Evolutionary conservation across 179 eudicot species (phyloP).

Genomic region (Vitellaria paradoxa): DNA sequence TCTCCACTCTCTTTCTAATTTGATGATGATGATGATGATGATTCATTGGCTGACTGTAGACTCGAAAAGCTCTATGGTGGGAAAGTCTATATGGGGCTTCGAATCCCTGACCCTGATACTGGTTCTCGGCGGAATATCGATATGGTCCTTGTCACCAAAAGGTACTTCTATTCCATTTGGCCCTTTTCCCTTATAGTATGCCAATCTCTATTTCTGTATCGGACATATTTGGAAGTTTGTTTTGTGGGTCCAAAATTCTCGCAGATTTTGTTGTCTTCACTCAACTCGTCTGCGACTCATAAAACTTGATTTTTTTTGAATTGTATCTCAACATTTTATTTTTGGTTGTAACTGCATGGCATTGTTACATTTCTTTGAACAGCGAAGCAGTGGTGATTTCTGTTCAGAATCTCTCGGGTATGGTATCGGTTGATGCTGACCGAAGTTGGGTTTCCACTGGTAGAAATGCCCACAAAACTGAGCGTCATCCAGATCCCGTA

Average conservation of each 20-base stretch:
- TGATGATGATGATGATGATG: background rate
- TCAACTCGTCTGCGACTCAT: too few relatives aligned
- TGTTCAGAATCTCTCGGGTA: slow-evolving; percentile 64
- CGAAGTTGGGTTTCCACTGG: slow-evolving; percentile 75
- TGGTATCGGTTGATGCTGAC: slow-evolving; percentile 59
- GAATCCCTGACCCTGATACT: slow-evolving; percentile 75
- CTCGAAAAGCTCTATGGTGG: slow-evolving; percentile 73
- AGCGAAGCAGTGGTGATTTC: slow-evolving; percentile 73
- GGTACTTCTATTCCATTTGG: slow-evolving; percentile 27
- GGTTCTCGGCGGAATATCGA: slow-evolving; percentile 60
- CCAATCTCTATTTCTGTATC: too few relatives aligned
- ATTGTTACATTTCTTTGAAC: slow-evolving; percentile 11
- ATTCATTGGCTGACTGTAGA: slow-evolving; percentile 28
- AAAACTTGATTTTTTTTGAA: too few relatives aligned
- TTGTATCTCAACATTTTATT: too few relatives aligned
- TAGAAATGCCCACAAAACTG: slow-evolving; percentile 46
- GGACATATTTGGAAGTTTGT: too few relatives aligned
- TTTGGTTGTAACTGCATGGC: background rate
- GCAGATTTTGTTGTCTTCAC: too few relatives aligned
- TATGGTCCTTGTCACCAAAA: slow-evolving; percentile 62
- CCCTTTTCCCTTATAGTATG: too few relatives aligned
- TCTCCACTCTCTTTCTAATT: background rate
- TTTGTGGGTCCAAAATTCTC: too few relatives aligned
- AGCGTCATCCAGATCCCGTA: slow-evolving; percentile 75
- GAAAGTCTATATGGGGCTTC: slow-evolving; percentile 74